Evolutionary conservation across 169 alveolate genomes (phyloP), one percentile per base, ranked within the genome.

Genomic region (Plasmodium ovale): DNA sequence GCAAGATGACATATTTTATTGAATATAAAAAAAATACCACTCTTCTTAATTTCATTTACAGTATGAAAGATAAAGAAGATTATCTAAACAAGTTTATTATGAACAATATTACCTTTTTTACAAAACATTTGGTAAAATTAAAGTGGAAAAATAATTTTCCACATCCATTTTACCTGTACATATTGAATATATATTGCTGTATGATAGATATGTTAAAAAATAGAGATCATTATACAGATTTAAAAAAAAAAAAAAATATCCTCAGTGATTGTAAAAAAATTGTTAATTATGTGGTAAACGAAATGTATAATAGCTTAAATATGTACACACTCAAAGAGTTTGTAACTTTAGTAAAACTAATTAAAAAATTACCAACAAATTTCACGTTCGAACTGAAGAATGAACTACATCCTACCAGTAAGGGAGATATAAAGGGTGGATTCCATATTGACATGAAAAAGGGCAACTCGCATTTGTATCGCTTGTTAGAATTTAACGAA

Each of bases 241-340:
- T 68, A 39, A 85, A 69, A 56, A 85, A 85, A 56, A 70, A 31
- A 29, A 82, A 65, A n/a, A 39, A 42, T 31, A 21, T 85, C 37
- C n/a, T 85, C n/a, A 85, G 49, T 58, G 91, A 85, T 3, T 5
- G 54, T n/a, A 85, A 68, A 23, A 37, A 85, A 53, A 85, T 68
- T 85, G 31, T 85, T 10, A 85, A 85, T 85, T 70, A 85, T 69
- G 12, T 56, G 16, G 56, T 85, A 29, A 85, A 85, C 39, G 82
- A 85, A 85, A 85, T 69, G 7, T 85, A 85, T 85, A 2, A 54
- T 42, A 35, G 39, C 37, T 68, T 85, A 2, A 33, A 69, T 68
- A 21, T 54, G 33, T 85, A 56, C 16, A 85, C 91, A 39, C 74
- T 85, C 19, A 85, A 85, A 56, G 87, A 85, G 31, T 54, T 68